Percentiles rank a stretch among this genome's conserved stretches.
Evolutionary conservation across 2,329 filamentous ascomycete genomes (phyloP).

Genomic region (Graphiopsis chlorocephala): DNA sequence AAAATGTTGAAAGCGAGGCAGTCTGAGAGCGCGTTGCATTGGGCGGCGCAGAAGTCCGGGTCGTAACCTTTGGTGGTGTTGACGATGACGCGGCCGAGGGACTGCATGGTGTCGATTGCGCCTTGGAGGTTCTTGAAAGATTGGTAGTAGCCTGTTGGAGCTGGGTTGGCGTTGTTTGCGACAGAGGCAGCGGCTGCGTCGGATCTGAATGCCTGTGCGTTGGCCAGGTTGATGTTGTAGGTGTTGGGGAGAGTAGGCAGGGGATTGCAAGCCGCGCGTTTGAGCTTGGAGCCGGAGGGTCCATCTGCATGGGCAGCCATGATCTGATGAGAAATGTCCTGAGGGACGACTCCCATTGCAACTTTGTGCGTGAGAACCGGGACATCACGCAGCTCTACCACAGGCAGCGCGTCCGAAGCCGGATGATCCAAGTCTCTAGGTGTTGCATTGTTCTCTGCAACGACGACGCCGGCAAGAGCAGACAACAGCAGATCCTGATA

Average conservation of each 20-base stretch:
- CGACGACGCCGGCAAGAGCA: slow-evolving; percentile 11
- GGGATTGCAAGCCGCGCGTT: not conserved
- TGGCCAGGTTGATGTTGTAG: slow-evolving; percentile 9
- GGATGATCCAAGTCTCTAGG: not conserved
- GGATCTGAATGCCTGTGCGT: slow-evolving; percentile 12
- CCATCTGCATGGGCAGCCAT: not conserved
- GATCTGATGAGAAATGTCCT: not conserved
- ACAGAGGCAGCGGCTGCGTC: slow-evolving; percentile 15
- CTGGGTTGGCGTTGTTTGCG: slow-evolving; percentile 5
- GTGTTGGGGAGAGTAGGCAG: not conserved
- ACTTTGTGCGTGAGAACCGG: slow-evolving; percentile 13
- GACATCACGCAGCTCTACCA: slow-evolving; percentile 14
- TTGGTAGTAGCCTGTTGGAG: slow-evolving; percentile 17
- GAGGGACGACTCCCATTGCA: not conserved
- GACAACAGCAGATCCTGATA: not conserved
- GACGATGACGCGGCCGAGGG: slow-evolving; percentile 18
- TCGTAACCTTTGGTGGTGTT: slow-evolving; percentile 21
- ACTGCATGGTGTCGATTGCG: slow-evolving; percentile 15
- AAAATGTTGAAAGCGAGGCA: slow-evolving; percentile 29
- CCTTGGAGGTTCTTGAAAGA: slow-evolving; percentile 20
- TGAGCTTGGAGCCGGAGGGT: not conserved
- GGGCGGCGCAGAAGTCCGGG: slow-evolving; percentile 19
- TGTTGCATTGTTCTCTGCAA: not conserved
- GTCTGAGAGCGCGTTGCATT: slow-evolving; percentile 20
- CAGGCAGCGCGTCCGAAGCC: slow-evolving; percentile 16